Conservation (phyloP, 2,329 filamentous ascomycete genomes). For the Akanthomyces muscarius region DNA sequence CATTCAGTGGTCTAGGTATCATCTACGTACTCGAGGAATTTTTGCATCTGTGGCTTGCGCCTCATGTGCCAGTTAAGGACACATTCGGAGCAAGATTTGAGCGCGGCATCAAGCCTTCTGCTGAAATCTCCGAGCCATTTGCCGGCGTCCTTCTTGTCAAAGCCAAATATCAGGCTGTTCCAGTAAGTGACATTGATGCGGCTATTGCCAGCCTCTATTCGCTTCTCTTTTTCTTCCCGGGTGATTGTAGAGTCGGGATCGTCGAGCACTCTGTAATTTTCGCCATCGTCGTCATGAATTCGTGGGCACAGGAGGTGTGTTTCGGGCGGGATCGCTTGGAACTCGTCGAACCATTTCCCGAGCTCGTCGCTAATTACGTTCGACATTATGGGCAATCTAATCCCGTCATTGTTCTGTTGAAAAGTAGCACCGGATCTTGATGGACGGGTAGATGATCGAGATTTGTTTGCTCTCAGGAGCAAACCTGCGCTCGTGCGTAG, state of each 20-base stretch:
- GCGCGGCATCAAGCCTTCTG: slow-evolving; percentile 50
- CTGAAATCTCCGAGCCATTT: slow-evolving; percentile 59
- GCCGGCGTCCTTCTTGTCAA: slow-evolving; percentile 57
- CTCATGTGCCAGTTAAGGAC: slow-evolving; percentile 70
- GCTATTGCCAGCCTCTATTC: slow-evolving; percentile 51
- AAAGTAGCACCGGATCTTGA: not conserved
- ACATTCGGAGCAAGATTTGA: slow-evolving; percentile 65
- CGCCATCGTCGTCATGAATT: slow-evolving; percentile 56
- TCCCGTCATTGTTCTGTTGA: not conserved
- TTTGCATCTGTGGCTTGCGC: slow-evolving; percentile 58
- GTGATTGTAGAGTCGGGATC: slow-evolving; percentile 49
- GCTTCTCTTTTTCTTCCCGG: slow-evolving; percentile 45
- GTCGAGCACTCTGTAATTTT: slow-evolving; percentile 52
- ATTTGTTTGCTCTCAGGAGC: not conserved
- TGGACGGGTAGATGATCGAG: not conserved
- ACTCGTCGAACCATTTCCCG: slow-evolving; percentile 39
- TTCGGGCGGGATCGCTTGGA: slow-evolving; percentile 41
- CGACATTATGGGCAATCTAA: slow-evolving; percentile 2
- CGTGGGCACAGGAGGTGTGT: slow-evolving; percentile 67
- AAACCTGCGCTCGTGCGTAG: not conserved
- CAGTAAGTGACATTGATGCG: slow-evolving; percentile 62
- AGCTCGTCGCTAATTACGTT: slow-evolving; percentile 33
- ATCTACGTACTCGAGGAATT: slow-evolving; percentile 53
- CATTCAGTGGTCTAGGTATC: slow-evolving; percentile 18
- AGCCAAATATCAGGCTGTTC: slow-evolving; percentile 65